Evolutionary conservation across 2,329 filamentous ascomycete genomes (phyloP).

Genomic region (Pyrenophora graminea): DNA sequence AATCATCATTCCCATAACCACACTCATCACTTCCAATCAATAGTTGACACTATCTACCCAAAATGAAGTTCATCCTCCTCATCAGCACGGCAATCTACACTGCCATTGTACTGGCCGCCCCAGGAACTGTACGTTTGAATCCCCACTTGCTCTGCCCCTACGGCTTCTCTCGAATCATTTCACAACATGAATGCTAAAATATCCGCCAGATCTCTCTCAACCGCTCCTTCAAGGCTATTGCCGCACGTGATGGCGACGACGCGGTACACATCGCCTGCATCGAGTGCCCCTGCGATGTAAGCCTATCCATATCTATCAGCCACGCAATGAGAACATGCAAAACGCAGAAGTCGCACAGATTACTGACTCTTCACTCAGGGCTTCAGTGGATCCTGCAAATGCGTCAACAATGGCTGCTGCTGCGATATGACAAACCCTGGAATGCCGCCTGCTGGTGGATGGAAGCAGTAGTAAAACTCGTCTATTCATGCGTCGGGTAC

Average conservation of each 20-base stretch:
- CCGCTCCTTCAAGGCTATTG: conserved; percentile 7
- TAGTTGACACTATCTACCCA: neutral
- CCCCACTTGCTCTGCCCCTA: too few species aligned
- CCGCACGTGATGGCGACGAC: neutral
- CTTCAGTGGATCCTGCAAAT: conserved; percentile 1
- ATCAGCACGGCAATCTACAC: conserved; percentile 4
- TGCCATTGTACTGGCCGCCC: conserved; percentile 7
- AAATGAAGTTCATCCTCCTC: conserved; percentile 10
- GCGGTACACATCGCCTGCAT: conserved; percentile 5
- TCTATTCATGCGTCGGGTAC: too few species aligned
- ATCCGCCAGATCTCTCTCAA: conserved; percentile 4
- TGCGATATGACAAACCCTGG: conserved; percentile 1
- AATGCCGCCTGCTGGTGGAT: conserved; percentile 1
- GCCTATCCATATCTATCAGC: neutral
- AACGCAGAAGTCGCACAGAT: neutral
- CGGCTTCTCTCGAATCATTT: too few species aligned
- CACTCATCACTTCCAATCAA: too few species aligned
- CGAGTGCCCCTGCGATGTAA: conserved; percentile 9
- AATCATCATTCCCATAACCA: too few species aligned
- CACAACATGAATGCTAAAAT: neutral
- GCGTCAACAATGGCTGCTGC: conserved; percentile 6
- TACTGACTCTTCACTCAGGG: neutral
- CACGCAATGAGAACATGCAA: too few species aligned
- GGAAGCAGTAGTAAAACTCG: neutral
- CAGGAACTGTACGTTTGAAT: conserved; percentile 4